Evolutionary conservation across 805 yeast species (phyloP), one percentile per base, ranked within the genome.

Genomic region (Lipomyces yamadae): DNA sequence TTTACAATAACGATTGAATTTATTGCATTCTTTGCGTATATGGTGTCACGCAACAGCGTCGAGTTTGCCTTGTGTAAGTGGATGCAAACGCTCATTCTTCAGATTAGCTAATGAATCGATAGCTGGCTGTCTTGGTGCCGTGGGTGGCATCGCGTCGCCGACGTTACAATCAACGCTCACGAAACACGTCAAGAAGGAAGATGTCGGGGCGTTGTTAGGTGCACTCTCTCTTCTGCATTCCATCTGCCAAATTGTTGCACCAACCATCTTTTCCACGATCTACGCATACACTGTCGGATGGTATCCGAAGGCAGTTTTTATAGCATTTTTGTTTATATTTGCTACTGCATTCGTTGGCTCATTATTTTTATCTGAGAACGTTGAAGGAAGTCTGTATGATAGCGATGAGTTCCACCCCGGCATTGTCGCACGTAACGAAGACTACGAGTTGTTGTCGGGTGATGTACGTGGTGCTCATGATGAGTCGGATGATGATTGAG

Each of bases 151-250:
- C 37, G 64, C 65, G 8, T 58, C 69, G 8, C 73, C 73, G 4
- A 64, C 64, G 4, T 11, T 72, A 30, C 68, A 70, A 18, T 65
- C 73, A 3, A 63, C 66, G 6, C 54, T 67, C 34, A 69, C 72
- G 10, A 70, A 67, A 52, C 69, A 69, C 50, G 67, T 68, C 32
- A 50, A 70, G 18, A 62, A 67, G 54, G 71, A 60, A 5, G 37
- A 58, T 29, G 61, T 65, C 1, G 73, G 74, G 18, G 61, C 63
- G 10, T 50, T 72, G 10, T 59, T 71, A 4, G 74, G 74, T 18
- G 74, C 70, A 11, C 37, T 69, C 7, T 53, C 71, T 5, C 63
- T 64, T 4, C 32, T 71, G 45, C 69, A 69, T 29, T 37, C 63
- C n/a, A 33, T 72, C 2, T 60, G 63, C 56, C 39, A 54, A 42